phyloP scores from a whole-genome alignment of 768 basidiomycete species.

The Trametes cingulata region DNA sequence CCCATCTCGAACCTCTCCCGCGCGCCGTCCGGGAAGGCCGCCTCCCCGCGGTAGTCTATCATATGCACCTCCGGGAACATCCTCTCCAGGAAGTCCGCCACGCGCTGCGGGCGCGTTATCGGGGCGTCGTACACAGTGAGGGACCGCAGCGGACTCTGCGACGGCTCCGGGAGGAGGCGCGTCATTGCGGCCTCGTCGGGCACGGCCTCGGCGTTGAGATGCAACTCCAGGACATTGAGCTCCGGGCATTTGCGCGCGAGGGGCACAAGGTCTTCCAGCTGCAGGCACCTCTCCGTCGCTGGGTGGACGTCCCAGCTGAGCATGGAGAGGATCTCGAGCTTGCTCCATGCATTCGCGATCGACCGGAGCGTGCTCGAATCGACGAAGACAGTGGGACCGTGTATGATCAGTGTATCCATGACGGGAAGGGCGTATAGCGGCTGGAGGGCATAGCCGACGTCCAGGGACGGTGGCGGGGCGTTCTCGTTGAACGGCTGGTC shows the following conservation, averaged over 20 bases:
- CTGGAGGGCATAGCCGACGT: not conserved
- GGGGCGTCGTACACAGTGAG: slow-evolving; percentile 3
- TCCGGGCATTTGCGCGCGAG: not conserved
- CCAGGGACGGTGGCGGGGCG: not conserved
- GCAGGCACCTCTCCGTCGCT: not conserved
- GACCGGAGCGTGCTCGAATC: not conserved
- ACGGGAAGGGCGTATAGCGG: not conserved
- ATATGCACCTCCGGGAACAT: not conserved
- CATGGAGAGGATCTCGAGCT: not conserved
- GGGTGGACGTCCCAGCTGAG: not conserved
- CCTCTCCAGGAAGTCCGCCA: not conserved
- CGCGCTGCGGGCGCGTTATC: not conserved
- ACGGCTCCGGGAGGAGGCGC: not conserved
- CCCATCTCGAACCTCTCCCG: not conserved
- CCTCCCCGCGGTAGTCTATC: not conserved
- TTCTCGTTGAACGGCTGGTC: not conserved
- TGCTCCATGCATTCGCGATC: not conserved
- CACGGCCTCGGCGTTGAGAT: not conserved
- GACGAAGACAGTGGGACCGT: not conserved
- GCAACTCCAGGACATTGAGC: not conserved
- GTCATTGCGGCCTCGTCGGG: not conserved
- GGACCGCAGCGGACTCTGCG: not conserved
- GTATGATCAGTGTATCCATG: not conserved
- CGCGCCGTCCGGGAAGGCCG: not conserved
- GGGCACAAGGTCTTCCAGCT: slow-evolving; percentile 2